Conservation (phyloP, 1,139 yeast genomes). For the Pichia sp. region DNA sequence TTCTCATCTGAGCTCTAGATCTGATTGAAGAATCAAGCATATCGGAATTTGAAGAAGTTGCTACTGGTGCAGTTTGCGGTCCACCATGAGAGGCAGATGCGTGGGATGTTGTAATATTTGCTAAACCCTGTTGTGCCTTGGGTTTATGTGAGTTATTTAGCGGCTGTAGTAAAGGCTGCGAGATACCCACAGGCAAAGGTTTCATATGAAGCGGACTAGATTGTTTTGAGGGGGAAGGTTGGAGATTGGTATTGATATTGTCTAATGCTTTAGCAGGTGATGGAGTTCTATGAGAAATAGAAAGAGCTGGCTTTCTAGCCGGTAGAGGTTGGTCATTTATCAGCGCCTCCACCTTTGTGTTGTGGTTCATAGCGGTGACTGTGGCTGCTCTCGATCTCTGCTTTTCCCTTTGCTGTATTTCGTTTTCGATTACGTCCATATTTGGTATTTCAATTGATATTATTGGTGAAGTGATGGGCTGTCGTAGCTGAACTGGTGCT, state of each 20-base stretch:
- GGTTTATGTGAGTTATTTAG: constrained; percentile 42
- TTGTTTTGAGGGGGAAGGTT: constrained; percentile 23
- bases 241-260: constrained; percentile 14
- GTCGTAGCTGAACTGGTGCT: constrained; percentile 5
- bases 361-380: constrained; percentile 7
- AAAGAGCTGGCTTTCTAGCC: constrained; percentile 22
- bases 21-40: constrained; percentile 19
- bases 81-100: constrained; percentile 15
- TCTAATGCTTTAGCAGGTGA: constrained; percentile 27
- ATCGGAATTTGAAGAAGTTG: constrained; percentile 12
- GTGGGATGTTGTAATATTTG: constrained; percentile 9
- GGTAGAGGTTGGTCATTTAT: constrained; percentile 16
- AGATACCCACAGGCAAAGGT: constrained; percentile 39
- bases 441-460: constrained; percentile 59
- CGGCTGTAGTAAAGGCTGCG: constrained; percentile 55
- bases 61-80: constrained; percentile 30
- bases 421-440: constrained; percentile 33
- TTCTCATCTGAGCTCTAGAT: constrained; percentile 35
- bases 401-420: constrained; percentile 34
- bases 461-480: constrained; percentile 34
- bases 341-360: constrained; percentile 11
- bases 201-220: constrained; percentile 49
- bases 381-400: constrained; percentile 48
- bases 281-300: constrained; percentile 25
- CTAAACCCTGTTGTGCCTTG: constrained; percentile 7